Evolutionary conservation across 805 yeast genomes (phyloP).

Genomic region (Candida palmyrensis): DNA sequence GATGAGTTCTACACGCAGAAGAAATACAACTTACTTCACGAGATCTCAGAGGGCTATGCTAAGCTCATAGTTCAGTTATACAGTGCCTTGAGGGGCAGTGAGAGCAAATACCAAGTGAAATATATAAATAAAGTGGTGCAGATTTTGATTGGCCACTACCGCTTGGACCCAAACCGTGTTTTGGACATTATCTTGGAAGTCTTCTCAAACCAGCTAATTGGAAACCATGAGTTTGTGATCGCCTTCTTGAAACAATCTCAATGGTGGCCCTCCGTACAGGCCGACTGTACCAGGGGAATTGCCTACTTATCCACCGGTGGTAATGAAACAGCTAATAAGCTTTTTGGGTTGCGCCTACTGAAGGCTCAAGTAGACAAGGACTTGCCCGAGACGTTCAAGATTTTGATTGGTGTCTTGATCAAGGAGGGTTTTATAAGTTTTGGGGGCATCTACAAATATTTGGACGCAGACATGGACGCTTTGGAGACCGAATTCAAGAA

Average conservation of each 20-base stretch:
- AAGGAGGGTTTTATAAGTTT: constrained; percentile 64
- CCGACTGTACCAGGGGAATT: constrained; percentile 16
- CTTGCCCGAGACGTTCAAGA: constrained; percentile 39
- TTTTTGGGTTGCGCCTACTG: constrained; percentile 44
- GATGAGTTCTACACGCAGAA: constrained; percentile 44
- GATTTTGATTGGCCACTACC: constrained; percentile 66
- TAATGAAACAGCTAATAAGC: constrained; percentile 46
- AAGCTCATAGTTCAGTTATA: constrained; percentile 50
- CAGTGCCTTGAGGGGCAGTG: constrained; percentile 31
- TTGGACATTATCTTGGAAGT: constrained; percentile 60
- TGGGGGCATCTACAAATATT: constrained; percentile 51
- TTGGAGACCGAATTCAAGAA: constrained; percentile 42
- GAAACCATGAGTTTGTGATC: constrained; percentile 43
- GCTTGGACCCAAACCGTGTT: constrained; percentile 66
- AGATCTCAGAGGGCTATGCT: constrained; percentile 75
- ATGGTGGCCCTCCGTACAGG: constrained; percentile 59
- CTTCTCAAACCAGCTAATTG: constrained; percentile 39
- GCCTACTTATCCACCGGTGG: constrained; percentile 45
- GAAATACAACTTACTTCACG: constrained; percentile 64
- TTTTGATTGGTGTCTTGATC: constrained; percentile 50
- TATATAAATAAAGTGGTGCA: constrained; percentile 46
- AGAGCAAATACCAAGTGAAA: constrained; percentile 34
- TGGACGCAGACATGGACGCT: constrained; percentile 42
- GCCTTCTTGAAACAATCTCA: constrained; percentile 46
- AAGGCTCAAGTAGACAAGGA: constrained; percentile 26